phyloP scores from a whole-genome alignment of 179 eudicot species.

The Patellifolia procumbens region DNA sequence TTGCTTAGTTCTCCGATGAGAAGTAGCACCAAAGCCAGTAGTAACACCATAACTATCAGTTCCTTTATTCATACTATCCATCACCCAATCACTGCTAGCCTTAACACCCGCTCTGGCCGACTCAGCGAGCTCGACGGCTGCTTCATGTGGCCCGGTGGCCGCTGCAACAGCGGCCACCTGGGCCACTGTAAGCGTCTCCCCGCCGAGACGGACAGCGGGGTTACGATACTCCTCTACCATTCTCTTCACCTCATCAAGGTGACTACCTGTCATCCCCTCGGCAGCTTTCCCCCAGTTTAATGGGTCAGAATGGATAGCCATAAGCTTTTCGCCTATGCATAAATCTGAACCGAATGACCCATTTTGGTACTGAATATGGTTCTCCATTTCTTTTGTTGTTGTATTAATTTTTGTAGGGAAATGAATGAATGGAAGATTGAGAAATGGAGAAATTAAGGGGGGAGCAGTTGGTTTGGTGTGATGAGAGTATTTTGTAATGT shows the following conservation, averaged over 20 bases:
- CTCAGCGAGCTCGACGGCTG: slow-evolving; percentile 62
- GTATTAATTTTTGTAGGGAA: too few relatives aligned
- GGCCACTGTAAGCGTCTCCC: slow-evolving; percentile 56
- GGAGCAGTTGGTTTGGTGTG: background rate
- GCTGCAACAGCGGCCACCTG: slow-evolving; percentile 68
- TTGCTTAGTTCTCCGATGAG: slow-evolving; percentile 76
- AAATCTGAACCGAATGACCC: slow-evolving; percentile 7
- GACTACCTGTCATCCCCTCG: slow-evolving; percentile 53
- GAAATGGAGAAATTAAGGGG: background rate
- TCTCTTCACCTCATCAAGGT: slow-evolving; percentile 62
- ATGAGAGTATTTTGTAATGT: background rate
- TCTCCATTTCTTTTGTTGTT: slow-evolving; percentile 18
- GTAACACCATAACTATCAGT: slow-evolving; percentile 87
- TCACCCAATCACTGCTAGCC: slow-evolving; percentile 92
- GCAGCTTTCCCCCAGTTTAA: slow-evolving; percentile 61
- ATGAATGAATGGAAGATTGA: background rate
- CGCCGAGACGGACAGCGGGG: slow-evolving; percentile 51
- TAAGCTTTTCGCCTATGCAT: slow-evolving; percentile 5
- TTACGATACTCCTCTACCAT: slow-evolving; percentile 69
- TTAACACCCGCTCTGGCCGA: slow-evolving; percentile 61
- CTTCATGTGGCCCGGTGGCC: background rate
- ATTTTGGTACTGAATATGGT: background rate
- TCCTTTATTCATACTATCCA: slow-evolving; percentile 86
- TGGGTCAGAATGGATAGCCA: slow-evolving; percentile 24
- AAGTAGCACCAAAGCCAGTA: slow-evolving; percentile 90